These are phyloP conservation scores for Corymbia citriodora DNA, from an alignment of 441 rosid species.

Conservation along the genomic window DNA sequence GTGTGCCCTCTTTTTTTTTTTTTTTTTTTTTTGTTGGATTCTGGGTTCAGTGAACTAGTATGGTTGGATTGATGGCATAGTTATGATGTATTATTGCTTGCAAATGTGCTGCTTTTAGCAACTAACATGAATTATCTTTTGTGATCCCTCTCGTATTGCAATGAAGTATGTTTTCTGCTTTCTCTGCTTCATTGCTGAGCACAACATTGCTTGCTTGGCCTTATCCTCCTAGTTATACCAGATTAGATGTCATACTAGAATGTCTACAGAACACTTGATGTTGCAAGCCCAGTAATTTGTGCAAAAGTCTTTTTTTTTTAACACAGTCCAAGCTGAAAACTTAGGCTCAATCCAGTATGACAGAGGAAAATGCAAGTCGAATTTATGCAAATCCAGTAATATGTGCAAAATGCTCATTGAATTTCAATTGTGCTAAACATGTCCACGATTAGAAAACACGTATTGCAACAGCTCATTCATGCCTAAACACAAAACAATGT, in stretches of 20 bases:
- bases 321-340: not conserved
- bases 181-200: not conserved
- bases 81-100: not conserved
- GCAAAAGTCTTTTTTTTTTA: not conserved
- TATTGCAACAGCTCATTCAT: not conserved
- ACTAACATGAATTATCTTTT: rapidly evolving
- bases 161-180: not conserved
- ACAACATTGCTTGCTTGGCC: not conserved
- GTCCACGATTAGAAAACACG: not conserved
- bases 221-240: not conserved
- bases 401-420: not conserved
- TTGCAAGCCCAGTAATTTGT: not conserved
- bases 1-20: too few relatives aligned
- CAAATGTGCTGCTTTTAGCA: not conserved
- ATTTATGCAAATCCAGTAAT: not conserved
- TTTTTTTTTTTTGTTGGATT: too few relatives aligned
- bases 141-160: not conserved
- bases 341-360: not conserved
- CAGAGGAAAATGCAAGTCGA: not conserved
- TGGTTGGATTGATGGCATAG: too few relatives aligned
- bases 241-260: not conserved
- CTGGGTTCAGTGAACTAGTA: too few relatives aligned
- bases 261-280: not conserved
- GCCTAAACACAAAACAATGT: not conserved
- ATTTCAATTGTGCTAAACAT: not conserved